Conservation (phyloP, 768 basidiomycete species). For the Boletus vermiculosoides region DNA sequence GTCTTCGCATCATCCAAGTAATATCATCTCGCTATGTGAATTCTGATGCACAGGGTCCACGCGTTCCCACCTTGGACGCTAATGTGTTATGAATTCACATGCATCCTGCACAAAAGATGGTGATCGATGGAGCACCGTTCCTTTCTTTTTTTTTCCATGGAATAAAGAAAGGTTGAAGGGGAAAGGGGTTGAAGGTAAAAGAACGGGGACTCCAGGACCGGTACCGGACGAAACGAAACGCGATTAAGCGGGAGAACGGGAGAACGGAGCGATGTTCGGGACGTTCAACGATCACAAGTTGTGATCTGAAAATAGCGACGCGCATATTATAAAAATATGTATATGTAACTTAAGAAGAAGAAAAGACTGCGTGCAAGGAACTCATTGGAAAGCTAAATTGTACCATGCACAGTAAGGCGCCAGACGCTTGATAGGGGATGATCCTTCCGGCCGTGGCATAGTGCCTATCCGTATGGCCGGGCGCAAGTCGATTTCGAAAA, state of each 20-base stretch:
- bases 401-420: not conserved
- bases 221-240: not conserved
- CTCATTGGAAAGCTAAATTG: not conserved
- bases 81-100: not conserved
- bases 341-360: too few species aligned
- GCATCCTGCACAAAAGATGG: not conserved
- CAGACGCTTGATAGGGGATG: conserved; percentile 3
- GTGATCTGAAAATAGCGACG: not conserved
- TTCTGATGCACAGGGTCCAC: not conserved
- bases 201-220: not conserved
- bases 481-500: conserved; percentile 14
- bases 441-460: conserved; percentile 22
- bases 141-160: not conserved
- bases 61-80: not conserved
- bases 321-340: not conserved
- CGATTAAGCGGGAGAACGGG: not conserved
- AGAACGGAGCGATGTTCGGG: not conserved
- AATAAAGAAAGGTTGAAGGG: not conserved
- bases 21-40: not conserved
- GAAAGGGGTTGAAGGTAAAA: not conserved
- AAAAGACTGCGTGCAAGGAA: not conserved
- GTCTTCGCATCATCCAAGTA: not conserved
- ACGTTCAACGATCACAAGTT: too few species aligned
- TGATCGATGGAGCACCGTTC: not conserved
- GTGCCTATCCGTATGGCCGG: conserved; percentile 4